phyloP scores from a whole-genome alignment of 345 rosid species.

The Lagerstroemia speciosa region DNA sequence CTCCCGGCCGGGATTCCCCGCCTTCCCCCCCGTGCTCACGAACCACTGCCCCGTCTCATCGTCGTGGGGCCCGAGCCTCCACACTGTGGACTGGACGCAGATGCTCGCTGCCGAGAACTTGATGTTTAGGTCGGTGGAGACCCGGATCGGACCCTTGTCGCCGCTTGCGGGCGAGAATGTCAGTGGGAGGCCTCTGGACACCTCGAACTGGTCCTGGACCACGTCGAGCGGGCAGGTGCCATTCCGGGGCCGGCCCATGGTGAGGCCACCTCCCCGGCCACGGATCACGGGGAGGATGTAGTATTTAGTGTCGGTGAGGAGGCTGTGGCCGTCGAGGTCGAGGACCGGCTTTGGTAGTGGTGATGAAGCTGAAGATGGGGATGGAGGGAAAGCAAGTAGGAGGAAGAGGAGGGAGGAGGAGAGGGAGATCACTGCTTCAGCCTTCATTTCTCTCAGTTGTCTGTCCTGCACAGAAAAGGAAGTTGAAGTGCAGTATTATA shows the following conservation, averaged over 20 bases:
- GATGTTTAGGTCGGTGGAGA: constrained; percentile 37
- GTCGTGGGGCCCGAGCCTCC: constrained; percentile 36
- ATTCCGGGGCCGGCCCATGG: constrained; percentile 15
- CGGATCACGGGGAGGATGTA: constrained; percentile 24
- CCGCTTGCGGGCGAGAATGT: constrained; percentile 21
- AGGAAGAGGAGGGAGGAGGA: no score
- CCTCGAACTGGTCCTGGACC: constrained; percentile 17
- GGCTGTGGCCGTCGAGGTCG: constrained; percentile 16
- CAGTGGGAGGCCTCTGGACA: constrained; percentile 22
- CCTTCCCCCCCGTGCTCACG: constrained; percentile 43
- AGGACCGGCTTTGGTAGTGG: constrained; percentile 17
- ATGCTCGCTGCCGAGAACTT: constrained; percentile 31
- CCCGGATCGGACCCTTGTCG: constrained; percentile 14
- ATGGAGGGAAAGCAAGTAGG: constrained; percentile 3
- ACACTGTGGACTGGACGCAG: constrained; percentile 40
- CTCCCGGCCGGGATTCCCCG: constrained; percentile 44
- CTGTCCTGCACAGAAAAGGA: no score
- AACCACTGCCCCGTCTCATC: constrained; percentile 28
- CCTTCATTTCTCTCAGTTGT: no score
- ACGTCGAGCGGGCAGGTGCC: constrained; percentile 26
- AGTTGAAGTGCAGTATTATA: no score
- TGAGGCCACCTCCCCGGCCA: constrained; percentile 30
- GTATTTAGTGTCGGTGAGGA: constrained; percentile 16
- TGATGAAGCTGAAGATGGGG: constrained; percentile 12
- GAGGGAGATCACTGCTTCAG: no score